Conservation (phyloP, 805 yeast species). For the Candida vartiovaarae region DNA sequence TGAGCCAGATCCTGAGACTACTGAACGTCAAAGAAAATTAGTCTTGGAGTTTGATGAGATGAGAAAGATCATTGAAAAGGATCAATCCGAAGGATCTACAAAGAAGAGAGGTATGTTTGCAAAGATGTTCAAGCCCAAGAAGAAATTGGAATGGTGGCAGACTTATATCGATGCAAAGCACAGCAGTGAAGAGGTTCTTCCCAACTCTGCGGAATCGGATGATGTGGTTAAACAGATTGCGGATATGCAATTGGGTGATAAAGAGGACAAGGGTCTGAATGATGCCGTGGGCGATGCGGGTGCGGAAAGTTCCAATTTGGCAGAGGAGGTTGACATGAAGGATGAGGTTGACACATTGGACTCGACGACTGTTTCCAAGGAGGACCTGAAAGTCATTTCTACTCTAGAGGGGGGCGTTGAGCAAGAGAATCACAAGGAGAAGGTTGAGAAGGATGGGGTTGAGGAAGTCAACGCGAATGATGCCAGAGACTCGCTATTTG, state of each 20-base stretch:
- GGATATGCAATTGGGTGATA: neutral
- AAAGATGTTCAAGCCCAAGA: constrained; percentile 42
- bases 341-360: too few species aligned
- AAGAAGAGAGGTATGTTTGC: constrained; percentile 34
- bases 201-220: neutral
- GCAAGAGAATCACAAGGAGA: neutral
- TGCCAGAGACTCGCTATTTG: neutral
- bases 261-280: neutral
- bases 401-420: neutral
- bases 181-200: constrained; percentile 8
- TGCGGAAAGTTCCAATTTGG: neutral
- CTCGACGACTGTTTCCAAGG: neutral
- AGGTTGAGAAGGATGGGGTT: neutral
- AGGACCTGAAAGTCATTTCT: neutral
- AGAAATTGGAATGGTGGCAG: constrained; percentile 51
- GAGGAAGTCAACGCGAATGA: too few species aligned
- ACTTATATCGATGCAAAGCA: constrained; percentile 21
- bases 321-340: too few species aligned
- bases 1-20: constrained; percentile 87
- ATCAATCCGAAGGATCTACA: constrained; percentile 24
- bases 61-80: constrained; percentile 49
- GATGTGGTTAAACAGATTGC: constrained; percentile 1
- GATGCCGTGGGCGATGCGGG: neutral
- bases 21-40: constrained; percentile 75
- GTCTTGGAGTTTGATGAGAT: constrained; percentile 85